Conservation (phyloP, 2,329 filamentous ascomycete species). For the Onygenales sp. region DNA sequence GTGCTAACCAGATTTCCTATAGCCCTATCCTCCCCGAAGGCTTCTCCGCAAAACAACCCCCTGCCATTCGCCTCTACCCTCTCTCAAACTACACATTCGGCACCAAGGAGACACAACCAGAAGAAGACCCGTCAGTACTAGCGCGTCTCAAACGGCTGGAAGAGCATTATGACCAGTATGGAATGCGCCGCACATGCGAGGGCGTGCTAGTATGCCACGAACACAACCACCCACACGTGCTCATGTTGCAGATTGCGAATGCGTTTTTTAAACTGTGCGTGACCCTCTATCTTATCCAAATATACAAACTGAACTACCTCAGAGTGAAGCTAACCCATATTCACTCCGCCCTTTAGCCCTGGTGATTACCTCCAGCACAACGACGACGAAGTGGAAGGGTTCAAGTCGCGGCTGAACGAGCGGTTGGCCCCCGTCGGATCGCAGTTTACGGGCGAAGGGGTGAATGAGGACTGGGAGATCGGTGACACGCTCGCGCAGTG, state of each 20-base stretch:
- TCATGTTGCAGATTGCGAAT: constrained; percentile 99
- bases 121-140: constrained; percentile 92
- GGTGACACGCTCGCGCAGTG: constrained; percentile 93
- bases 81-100: constrained; percentile 98
- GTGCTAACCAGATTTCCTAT: background rate
- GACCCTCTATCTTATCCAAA: background rate
- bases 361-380: constrained; percentile 83
- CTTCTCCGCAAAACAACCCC: constrained; percentile 83
- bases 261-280: constrained; percentile 90
- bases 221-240: constrained; percentile 95
- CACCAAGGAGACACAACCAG: constrained; percentile 94
- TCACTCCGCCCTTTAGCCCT: constrained; percentile 43
- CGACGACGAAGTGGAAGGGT: constrained; percentile 88
- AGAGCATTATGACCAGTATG: constrained; percentile 83
- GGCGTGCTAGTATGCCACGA: constrained; percentile 96
- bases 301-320: background rate
- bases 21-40: constrained; percentile 67
- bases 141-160: constrained; percentile 89
- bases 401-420: constrained; percentile 88
- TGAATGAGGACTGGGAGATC: constrained; percentile 89
- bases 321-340: background rate
- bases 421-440: constrained; percentile 84
- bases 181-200: constrained; percentile 96
- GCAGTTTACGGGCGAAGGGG: constrained; percentile 69
- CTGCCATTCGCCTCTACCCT: constrained; percentile 83